Percentiles rank a stretch among this genome's conserved stretches.
phyloP scores from a whole-genome alignment of 2,329 filamentous ascomycete genomes.

The Drechmeria coniospora region DNA sequence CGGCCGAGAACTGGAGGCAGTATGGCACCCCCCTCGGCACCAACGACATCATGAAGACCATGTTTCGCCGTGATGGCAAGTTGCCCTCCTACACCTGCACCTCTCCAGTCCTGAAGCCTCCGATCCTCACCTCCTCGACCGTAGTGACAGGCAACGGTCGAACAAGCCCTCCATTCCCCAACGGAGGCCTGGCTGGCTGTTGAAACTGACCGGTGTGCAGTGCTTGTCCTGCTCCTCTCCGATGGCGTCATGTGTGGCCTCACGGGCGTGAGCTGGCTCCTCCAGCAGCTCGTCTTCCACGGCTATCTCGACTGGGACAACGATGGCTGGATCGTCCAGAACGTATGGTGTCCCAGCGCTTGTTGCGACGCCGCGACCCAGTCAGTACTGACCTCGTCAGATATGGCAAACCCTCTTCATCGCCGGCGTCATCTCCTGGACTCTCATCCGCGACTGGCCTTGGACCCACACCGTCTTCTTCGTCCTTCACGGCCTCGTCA shows the following conservation, averaged over 20 bases:
- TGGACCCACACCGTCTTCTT: constrained; percentile 75
- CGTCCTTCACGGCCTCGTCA: constrained; percentile 56
- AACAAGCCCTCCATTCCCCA: no score
- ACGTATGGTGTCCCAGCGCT: constrained; percentile 28
- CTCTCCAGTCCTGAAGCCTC: no score
- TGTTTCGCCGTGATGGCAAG: constrained; percentile 38
- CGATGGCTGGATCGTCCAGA: constrained; percentile 59
- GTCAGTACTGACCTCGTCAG: constrained; percentile 13
- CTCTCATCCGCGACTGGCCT: constrained; percentile 58
- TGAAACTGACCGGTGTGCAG: constrained; percentile 11
- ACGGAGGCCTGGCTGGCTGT: no score
- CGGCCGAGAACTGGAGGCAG: constrained; percentile 50
- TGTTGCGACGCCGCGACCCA: no score
- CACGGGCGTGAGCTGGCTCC: constrained; percentile 47
- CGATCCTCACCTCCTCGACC: no score
- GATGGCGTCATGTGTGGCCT: constrained; percentile 55
- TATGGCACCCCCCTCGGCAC: constrained; percentile 54
- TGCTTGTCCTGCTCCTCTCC: constrained; percentile 40
- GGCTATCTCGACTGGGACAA: constrained; percentile 52
- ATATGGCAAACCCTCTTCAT: constrained; percentile 56
- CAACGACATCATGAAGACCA: constrained; percentile 56
- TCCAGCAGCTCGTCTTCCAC: constrained; percentile 46
- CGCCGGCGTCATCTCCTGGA: constrained; percentile 45
- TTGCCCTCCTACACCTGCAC: no score
- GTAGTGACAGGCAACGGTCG: no score